phyloP scores from a whole-genome alignment of 2,329 filamentous ascomycete genomes.

The Ceratocystis variospora region DNA sequence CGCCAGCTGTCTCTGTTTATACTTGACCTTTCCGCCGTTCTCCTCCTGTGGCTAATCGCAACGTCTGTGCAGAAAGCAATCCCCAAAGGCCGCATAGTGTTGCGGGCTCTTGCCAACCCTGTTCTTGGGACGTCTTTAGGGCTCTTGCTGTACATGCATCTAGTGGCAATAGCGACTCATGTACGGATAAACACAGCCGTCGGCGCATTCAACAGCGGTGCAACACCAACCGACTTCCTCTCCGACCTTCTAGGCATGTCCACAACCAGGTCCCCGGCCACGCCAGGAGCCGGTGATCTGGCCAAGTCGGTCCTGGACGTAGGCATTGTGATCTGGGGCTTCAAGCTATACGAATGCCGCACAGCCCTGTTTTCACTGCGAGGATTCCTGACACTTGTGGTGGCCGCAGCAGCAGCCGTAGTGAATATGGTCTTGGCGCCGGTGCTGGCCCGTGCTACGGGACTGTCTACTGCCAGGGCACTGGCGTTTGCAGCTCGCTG shows the following conservation, averaged over 20 bases:
- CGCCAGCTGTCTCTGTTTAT: neutral
- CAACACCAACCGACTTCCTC: neutral
- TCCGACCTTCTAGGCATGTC: neutral
- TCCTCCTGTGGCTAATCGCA: constrained; percentile 19
- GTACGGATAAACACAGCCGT: neutral
- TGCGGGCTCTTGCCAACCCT: neutral
- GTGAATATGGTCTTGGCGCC: constrained; percentile 32
- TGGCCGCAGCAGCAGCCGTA: constrained; percentile 29
- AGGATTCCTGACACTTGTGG: constrained; percentile 29
- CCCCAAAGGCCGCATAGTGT: neutral
- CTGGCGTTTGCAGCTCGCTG: constrained; percentile 38
- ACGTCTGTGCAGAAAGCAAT: neutral
- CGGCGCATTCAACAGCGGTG: neutral
- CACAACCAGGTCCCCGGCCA: neutral
- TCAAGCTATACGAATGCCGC: constrained; percentile 40
- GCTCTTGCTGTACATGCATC: neutral
- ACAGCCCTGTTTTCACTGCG: constrained; percentile 32
- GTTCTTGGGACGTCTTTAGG: constrained; percentile 1
- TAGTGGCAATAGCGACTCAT: neutral
- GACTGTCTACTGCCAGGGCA: constrained; percentile 27
- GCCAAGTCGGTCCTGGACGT: constrained; percentile 37
- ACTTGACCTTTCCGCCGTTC: constrained; percentile 35
- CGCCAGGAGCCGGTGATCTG: constrained; percentile 34
- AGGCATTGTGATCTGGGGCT: constrained; percentile 39
- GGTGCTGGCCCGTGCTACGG: constrained; percentile 27